Evolutionary conservation across 2,329 filamentous ascomycete species (phyloP).

Genomic region (Diaporthe batatas): DNA sequence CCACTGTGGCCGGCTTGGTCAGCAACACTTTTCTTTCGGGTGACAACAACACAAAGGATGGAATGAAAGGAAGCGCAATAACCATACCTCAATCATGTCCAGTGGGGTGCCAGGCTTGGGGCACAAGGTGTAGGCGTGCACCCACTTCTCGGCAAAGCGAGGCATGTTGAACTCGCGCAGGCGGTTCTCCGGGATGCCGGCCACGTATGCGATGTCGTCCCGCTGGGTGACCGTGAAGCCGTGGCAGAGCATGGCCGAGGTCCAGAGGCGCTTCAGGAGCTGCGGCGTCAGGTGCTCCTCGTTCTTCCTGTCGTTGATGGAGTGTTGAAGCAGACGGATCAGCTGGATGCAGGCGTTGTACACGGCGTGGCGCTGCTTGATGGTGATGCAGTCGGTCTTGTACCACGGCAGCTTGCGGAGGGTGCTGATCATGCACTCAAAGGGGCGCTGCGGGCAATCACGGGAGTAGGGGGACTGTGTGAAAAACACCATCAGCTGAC

Average conservation of each 20-base stretch:
- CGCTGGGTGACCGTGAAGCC: constrained; percentile 74
- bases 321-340: constrained; percentile 58
- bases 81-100: constrained; percentile 67
- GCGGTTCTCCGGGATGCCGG: constrained; percentile 53
- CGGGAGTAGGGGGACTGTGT: constrained; percentile 69
- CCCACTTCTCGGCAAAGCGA: constrained; percentile 62
- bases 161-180: constrained; percentile 61
- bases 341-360: constrained; percentile 65
- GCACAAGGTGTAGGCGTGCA: constrained; percentile 64
- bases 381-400: constrained; percentile 67
- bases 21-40: not conserved
- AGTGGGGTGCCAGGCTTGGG: constrained; percentile 62
- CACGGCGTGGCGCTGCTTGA: constrained; percentile 67
- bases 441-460: constrained; percentile 74
- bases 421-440: constrained; percentile 75
- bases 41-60: not conserved
- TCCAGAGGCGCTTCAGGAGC: constrained; percentile 66
- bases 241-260: constrained; percentile 67
- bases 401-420: constrained; percentile 75
- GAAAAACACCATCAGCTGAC: constrained; percentile 23
- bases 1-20: constrained; percentile 57
- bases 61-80: not conserved
- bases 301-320: constrained; percentile 56
- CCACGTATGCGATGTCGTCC: constrained; percentile 66
- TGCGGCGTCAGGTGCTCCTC: constrained; percentile 63